Conservation (phyloP, 2,329 filamentous ascomycete genomes). For the Sphaerulina populicola region DNA sequence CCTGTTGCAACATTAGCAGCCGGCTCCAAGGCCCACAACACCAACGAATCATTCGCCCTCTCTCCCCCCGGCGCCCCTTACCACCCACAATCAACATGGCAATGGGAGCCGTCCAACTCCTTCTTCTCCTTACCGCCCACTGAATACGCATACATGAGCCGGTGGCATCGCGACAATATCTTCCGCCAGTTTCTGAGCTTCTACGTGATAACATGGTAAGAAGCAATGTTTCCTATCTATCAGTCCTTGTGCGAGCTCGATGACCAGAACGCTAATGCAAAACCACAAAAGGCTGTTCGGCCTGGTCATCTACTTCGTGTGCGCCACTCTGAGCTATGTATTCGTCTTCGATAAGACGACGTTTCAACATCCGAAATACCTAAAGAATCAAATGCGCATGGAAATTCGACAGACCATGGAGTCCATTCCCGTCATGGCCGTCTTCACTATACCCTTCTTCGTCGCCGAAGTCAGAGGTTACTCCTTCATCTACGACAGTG, state of each 20-base stretch:
- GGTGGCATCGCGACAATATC: conserved; percentile 67
- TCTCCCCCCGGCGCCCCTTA: conserved; percentile 10
- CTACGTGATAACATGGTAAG: conserved; percentile 78
- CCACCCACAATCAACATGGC: conserved; percentile 32
- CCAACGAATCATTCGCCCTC: conserved; percentile 44
- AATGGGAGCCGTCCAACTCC: conserved; percentile 64
- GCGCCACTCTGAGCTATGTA: conserved; percentile 72
- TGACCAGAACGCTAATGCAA: no score
- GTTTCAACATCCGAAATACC: conserved; percentile 82
- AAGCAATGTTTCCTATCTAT: neutral
- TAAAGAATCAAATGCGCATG: conserved; percentile 81
- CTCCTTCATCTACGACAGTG: conserved; percentile 76
- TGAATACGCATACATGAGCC: conserved; percentile 69
- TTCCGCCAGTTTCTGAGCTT: conserved; percentile 66
- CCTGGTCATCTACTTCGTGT: conserved; percentile 72
- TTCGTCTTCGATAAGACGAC: conserved; percentile 89
- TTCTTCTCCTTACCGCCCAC: conserved; percentile 63
- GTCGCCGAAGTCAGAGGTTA: conserved; percentile 74
- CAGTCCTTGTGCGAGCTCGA: no score
- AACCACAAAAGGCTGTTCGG: conserved; percentile 90
- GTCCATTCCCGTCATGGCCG: conserved; percentile 72
- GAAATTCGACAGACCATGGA: conserved; percentile 74
- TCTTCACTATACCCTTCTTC: conserved; percentile 75
- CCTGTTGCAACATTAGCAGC: conserved; percentile 41
- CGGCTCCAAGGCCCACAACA: conserved; percentile 34